These are phyloP conservation scores for Mortierella alpina DNA, from an alignment of 192 early-diverging fungal genomes.

Conservation along the genomic window DNA sequence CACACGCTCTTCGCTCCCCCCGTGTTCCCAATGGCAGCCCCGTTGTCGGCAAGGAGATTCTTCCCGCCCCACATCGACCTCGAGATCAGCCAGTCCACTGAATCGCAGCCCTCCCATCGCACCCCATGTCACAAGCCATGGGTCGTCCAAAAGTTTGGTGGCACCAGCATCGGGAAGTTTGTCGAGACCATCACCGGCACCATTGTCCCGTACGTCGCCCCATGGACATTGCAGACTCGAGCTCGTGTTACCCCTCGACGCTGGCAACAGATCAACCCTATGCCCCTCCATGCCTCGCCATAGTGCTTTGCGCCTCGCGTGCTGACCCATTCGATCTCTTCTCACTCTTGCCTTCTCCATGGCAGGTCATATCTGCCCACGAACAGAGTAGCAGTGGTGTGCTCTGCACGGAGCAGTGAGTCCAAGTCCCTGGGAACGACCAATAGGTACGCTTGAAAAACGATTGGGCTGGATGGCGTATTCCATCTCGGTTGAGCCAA, in stretches of 20 bases:
- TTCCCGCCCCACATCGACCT: constrained; percentile 20
- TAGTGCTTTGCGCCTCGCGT: not conserved
- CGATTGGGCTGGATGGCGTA: constrained; percentile 12
- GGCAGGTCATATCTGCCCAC: constrained; percentile 70
- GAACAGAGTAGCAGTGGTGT: constrained; percentile 85
- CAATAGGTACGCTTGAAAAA: constrained; percentile 62
- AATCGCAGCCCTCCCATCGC: not conserved
- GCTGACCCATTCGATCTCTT: not conserved
- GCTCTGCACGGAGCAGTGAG: constrained; percentile 92
- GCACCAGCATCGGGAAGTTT: constrained; percentile 93
- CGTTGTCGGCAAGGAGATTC: not conserved
- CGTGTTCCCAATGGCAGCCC: not conserved
- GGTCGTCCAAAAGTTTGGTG: constrained; percentile 94
- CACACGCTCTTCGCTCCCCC: not conserved
- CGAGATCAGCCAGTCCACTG: constrained; percentile 8
- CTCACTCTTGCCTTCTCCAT: not conserved
- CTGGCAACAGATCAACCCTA: too few species aligned
- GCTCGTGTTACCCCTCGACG: not conserved
- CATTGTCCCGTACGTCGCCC: constrained; percentile 82
- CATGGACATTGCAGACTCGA: not conserved
- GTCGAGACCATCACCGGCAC: constrained; percentile 72
- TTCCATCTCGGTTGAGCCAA: constrained; percentile 6
- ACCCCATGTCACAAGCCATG: constrained; percentile 51
- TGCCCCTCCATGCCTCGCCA: not conserved
- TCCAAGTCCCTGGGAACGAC: constrained; percentile 93